These are phyloP conservation scores for Rhodotorula sp. DNA, from an alignment of 1,284 basidiomycete genomes.

Conservation along the genomic window DNA sequence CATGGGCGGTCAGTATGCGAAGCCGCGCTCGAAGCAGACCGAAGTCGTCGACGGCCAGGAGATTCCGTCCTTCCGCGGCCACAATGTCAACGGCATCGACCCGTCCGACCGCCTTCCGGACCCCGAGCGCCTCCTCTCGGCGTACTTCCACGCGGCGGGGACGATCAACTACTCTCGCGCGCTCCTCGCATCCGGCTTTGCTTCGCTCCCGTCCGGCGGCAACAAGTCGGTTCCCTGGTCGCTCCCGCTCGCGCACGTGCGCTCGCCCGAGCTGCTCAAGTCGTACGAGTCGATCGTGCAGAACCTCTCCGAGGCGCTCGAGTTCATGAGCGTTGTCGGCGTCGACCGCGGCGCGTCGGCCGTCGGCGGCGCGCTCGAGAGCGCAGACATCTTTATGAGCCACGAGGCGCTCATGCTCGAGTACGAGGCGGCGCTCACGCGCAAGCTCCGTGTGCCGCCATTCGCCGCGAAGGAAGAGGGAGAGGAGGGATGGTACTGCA, in stretches of 20 bases:
- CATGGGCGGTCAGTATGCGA: slow-evolving; percentile 95
- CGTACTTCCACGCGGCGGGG: slow-evolving; percentile 93
- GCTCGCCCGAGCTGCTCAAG: slow-evolving; percentile 69
- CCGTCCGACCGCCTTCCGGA: slow-evolving; percentile 76
- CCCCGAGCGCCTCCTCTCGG: slow-evolving; percentile 78
- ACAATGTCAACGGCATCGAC: slow-evolving; percentile 87
- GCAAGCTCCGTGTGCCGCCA: slow-evolving; percentile 48
- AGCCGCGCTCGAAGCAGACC: slow-evolving; percentile 83
- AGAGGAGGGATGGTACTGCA: slow-evolving; percentile 35
- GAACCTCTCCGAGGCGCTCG: slow-evolving; percentile 82
- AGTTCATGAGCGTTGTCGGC: slow-evolving; percentile 89
- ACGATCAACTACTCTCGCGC: slow-evolving; percentile 91
- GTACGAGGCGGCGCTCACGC: slow-evolving; percentile 90
- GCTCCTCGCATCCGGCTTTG: slow-evolving; percentile 86
- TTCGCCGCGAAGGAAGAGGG: slow-evolving; percentile 20
- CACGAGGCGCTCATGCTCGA: slow-evolving; percentile 77
- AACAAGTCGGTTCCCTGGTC: slow-evolving; percentile 79
- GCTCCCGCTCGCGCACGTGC: slow-evolving; percentile 91
- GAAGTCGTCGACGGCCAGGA: slow-evolving; percentile 58
- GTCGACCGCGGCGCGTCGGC: slow-evolving; percentile 57
- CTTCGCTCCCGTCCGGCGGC: slow-evolving; percentile 55
- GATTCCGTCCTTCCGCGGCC: slow-evolving; percentile 78
- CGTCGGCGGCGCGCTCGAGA: slow-evolving; percentile 74
- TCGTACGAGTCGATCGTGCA: slow-evolving; percentile 85
- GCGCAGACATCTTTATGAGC: slow-evolving; percentile 91